Evolutionary conservation across 768 basidiomycete genomes (phyloP).

Genomic region (Tylopilus vinaceipallidus): DNA sequence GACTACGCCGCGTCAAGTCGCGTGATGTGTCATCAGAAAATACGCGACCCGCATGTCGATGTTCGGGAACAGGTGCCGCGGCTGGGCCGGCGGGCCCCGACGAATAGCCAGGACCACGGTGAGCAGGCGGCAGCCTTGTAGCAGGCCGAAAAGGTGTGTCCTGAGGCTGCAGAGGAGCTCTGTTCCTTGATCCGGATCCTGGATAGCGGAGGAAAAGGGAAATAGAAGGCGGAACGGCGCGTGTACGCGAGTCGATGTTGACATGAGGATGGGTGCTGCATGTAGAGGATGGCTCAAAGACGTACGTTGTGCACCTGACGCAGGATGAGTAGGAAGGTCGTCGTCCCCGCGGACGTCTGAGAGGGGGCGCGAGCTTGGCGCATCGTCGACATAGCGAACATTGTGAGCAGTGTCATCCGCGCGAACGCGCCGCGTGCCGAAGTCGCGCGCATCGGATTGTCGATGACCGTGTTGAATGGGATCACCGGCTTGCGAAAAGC

Average conservation of each 20-base stretch:
- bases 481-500: slow-evolving; percentile 23
- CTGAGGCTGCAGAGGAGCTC: slow-evolving; percentile 38
- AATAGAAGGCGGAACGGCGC: slow-evolving; percentile 18
- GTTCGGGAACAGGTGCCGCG: slow-evolving; percentile 8
- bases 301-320: slow-evolving; percentile 38
- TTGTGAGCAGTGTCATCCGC: slow-evolving; percentile 19
- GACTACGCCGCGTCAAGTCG: slow-evolving; percentile 12
- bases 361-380: slow-evolving; percentile 20
- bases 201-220: slow-evolving; percentile 17
- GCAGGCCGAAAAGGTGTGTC: slow-evolving; percentile 29
- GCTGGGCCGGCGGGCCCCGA: slow-evolving; percentile 1
- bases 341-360: slow-evolving; percentile 18
- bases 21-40: slow-evolving; percentile 3
- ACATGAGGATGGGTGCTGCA: slow-evolving; percentile 28
- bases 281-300: slow-evolving; percentile 32
- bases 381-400: slow-evolving; percentile 14
- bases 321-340: slow-evolving; percentile 18
- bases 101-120: slow-evolving; percentile 11
- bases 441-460: slow-evolving; percentile 15
- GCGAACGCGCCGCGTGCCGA: slow-evolving; percentile 15
- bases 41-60: slow-evolving; percentile 1
- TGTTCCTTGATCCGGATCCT: slow-evolving; percentile 33
- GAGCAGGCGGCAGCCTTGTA: slow-evolving; percentile 10
- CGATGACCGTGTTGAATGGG: slow-evolving; percentile 11
- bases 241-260: slow-evolving; percentile 27